These are phyloP conservation scores for Aspergillus pseudotamarii DNA, from an alignment of 2,329 filamentous ascomycete species.

Conservation along the genomic window DNA sequence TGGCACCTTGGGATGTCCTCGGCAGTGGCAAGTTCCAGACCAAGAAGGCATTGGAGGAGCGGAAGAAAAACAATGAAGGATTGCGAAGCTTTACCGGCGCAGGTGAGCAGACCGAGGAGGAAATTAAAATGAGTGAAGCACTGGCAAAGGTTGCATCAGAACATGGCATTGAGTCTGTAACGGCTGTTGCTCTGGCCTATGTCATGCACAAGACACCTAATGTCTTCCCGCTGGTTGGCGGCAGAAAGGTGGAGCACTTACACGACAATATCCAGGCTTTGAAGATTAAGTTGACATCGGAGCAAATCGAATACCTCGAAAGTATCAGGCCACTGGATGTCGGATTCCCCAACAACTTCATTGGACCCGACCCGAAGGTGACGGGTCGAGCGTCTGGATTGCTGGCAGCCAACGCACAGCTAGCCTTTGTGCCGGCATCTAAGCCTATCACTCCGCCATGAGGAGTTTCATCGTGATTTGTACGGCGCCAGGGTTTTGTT, in stretches of 20 bases:
- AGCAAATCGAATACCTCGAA: slow-evolving; percentile 70
- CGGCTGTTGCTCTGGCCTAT: slow-evolving; percentile 70
- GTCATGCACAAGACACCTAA: slow-evolving; percentile 73
- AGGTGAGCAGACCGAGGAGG: slow-evolving; percentile 52
- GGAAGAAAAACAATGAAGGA: slow-evolving; percentile 46
- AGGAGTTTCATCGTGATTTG: background rate
- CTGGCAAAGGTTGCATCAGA: slow-evolving; percentile 63
- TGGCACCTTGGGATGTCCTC: slow-evolving; percentile 63
- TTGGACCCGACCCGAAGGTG: slow-evolving; percentile 40
- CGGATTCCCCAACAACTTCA: slow-evolving; percentile 68
- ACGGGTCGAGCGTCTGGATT: slow-evolving; percentile 17
- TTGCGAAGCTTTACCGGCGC: slow-evolving; percentile 31
- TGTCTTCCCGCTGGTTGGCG: slow-evolving; percentile 74
- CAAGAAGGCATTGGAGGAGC: slow-evolving; percentile 51
- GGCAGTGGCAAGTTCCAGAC: slow-evolving; percentile 56
- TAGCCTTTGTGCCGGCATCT: slow-evolving; percentile 25
- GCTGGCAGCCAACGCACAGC: slow-evolving; percentile 12
- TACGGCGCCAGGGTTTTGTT: background rate
- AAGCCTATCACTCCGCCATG: slow-evolving; percentile 18
- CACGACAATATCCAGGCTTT: slow-evolving; percentile 32
- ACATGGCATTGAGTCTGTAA: slow-evolving; percentile 59
- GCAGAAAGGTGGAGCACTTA: slow-evolving; percentile 70
- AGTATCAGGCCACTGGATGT: slow-evolving; percentile 62
- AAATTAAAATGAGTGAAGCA: slow-evolving; percentile 56
- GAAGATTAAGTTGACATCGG: slow-evolving; percentile 52